phyloP scores from a whole-genome alignment of 2,329 filamentous ascomycete species.

The Aspergillus novoparasiticus region DNA sequence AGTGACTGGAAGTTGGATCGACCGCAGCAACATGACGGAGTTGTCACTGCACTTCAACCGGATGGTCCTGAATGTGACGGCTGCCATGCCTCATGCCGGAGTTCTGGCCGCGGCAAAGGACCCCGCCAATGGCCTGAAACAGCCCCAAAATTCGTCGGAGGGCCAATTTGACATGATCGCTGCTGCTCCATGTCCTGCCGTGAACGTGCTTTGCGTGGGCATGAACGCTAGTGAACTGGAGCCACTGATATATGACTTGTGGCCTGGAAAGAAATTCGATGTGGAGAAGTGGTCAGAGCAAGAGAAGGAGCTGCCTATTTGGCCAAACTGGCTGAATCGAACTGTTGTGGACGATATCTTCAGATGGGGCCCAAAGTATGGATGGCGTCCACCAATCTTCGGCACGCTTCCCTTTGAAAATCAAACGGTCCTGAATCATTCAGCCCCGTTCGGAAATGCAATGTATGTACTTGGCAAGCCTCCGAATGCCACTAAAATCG shows the following conservation, averaged over 20 bases:
- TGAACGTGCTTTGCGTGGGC: constrained; percentile 75
- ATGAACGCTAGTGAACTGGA: constrained; percentile 61
- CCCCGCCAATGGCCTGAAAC: constrained; percentile 65
- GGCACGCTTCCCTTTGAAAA: constrained; percentile 58
- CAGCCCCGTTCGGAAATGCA: constrained; percentile 49
- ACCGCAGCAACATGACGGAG: constrained; percentile 57
- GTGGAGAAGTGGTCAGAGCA: constrained; percentile 30
- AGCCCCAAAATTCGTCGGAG: constrained; percentile 67
- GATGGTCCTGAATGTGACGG: constrained; percentile 73
- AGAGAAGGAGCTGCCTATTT: constrained; percentile 35
- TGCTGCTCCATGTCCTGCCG: constrained; percentile 67
- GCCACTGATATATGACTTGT: constrained; percentile 66
- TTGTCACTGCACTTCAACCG: constrained; percentile 55
- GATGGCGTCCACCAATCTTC: constrained; percentile 58
- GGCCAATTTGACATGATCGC: constrained; percentile 70
- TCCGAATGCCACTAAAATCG: constrained; percentile 28
- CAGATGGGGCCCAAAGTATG: constrained; percentile 60
- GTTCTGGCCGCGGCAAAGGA: constrained; percentile 67
- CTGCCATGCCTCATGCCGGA: constrained; percentile 75
- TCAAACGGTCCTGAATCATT: constrained; percentile 68
- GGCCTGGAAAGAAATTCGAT: constrained; percentile 51
- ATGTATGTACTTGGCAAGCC: constrained; percentile 68
- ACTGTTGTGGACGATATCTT: constrained; percentile 72
- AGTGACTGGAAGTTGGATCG: constrained; percentile 69
- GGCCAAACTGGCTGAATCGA: constrained; percentile 50